These are phyloP conservation scores for Neurospora terricola DNA, from an alignment of 495 filamentous ascomycete genomes.

Conservation along the genomic window DNA sequence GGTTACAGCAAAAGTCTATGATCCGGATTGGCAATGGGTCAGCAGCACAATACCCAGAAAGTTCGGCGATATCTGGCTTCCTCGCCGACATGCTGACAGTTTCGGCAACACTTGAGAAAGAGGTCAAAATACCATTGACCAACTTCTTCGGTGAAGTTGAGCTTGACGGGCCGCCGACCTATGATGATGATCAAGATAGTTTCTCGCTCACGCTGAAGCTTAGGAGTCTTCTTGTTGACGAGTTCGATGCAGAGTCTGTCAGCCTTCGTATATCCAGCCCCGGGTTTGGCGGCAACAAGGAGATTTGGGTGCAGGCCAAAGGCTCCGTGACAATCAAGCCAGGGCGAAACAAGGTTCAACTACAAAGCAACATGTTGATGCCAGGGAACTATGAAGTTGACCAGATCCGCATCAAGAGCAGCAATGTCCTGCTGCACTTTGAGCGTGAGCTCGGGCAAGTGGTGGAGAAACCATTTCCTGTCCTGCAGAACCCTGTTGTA, in stretches of 20 bases:
- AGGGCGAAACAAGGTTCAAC: conserved; percentile 42
- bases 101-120: conserved; percentile 53
- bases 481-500: conserved; percentile 34
- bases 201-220: conserved; percentile 64
- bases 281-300: conserved; percentile 38
- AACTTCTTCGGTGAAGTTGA: conserved; percentile 64
- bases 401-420: conserved; percentile 54
- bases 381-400: conserved; percentile 71
- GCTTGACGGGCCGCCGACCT: conserved; percentile 58
- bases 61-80: conserved; percentile 47
- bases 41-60: conserved; percentile 36
- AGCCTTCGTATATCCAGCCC: conserved; percentile 52
- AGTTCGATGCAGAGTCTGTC: conserved; percentile 55
- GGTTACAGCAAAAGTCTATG: conserved; percentile 28
- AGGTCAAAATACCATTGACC: conserved; percentile 54
- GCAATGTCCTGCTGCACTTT: conserved; percentile 60
- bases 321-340: conserved; percentile 35
- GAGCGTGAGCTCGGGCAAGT: conserved; percentile 37
- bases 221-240: conserved; percentile 60
- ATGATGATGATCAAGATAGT: conserved; percentile 64
- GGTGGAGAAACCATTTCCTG: conserved; percentile 31
- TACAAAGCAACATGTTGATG: conserved; percentile 49
- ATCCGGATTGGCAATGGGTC: conserved; percentile 14
- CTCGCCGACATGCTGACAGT: conserved; percentile 54
- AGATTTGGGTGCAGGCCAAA: conserved; percentile 53